A percentile compares a stretch with the other conserved stretches of the same genome.
These are phyloP conservation scores for Diaporthe humulicola DNA, from an alignment of 2,329 filamentous ascomycete species.

Conservation along the genomic window DNA sequence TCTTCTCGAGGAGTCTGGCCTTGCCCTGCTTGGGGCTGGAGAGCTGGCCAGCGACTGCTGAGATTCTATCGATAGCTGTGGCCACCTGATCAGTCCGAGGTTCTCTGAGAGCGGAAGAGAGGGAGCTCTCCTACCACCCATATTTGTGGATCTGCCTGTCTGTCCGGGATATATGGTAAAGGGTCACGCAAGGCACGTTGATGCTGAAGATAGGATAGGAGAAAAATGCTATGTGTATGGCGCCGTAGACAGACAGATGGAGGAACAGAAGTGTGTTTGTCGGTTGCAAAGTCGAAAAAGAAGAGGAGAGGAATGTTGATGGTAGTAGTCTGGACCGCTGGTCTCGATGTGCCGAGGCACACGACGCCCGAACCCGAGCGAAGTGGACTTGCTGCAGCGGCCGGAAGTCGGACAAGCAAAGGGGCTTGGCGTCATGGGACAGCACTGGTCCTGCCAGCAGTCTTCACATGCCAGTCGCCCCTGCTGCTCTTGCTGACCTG, in stretches of 20 bases:
- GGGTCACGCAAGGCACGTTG: neutral
- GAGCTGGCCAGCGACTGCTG: slow-evolving; percentile 74
- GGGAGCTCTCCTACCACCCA: slow-evolving; percentile 43
- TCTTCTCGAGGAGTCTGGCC: slow-evolving; percentile 74
- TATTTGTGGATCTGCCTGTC: slow-evolving; percentile 35
- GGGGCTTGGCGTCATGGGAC: slow-evolving; percentile 27
- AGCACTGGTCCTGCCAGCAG: neutral
- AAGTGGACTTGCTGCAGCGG: slow-evolving; percentile 15
- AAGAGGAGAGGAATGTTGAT: slow-evolving; percentile 27
- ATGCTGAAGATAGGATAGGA: neutral
- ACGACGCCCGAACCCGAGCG: slow-evolving; percentile 27
- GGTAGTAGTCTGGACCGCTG: slow-evolving; percentile 15
- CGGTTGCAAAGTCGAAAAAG: neutral
- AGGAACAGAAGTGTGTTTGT: neutral
- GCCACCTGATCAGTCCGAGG: slow-evolving; percentile 27
- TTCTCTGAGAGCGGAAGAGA: neutral
- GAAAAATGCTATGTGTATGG: neutral
- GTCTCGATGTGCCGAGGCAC: slow-evolving; percentile 24
- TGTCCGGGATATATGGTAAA: neutral
- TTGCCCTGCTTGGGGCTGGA: slow-evolving; percentile 59
- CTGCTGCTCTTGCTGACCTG: slow-evolving; percentile 1
- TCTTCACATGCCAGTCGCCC: slow-evolving; percentile 25
- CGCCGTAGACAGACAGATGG: slow-evolving; percentile 2
- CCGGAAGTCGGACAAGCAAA: slow-evolving; percentile 24
- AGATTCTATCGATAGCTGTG: slow-evolving; percentile 68